These are phyloP conservation scores for Senna siamea DNA, from an alignment of 306 rosid genomes.

Conservation along the genomic window DNA sequence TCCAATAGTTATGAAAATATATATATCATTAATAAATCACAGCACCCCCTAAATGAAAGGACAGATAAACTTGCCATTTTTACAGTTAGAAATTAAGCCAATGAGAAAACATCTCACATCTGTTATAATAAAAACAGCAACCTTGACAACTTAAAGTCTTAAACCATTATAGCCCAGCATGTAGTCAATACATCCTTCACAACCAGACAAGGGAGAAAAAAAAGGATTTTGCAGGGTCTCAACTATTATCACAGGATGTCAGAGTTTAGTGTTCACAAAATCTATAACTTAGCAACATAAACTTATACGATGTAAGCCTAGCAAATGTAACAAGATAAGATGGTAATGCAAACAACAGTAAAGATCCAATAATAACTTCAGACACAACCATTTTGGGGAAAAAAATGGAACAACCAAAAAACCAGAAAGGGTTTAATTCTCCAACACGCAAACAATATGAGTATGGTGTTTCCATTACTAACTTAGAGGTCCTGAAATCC, in stretches of 20 bases:
- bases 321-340: neutral
- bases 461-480: constrained; percentile 4
- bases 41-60: neutral
- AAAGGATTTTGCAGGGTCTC: constrained; percentile 7
- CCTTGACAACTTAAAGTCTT: neutral
- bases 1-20: neutral
- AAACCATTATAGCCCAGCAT: neutral
- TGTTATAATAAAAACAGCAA: neutral
- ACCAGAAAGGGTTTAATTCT: constrained; percentile 11
- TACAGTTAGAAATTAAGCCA: neutral
- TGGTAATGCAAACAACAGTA: neutral
- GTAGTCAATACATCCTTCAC: neutral
- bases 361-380: constrained; percentile 8
- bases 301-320: neutral
- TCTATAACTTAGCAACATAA: constrained; percentile 12
- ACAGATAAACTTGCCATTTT: neutral
- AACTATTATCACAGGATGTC: constrained; percentile 33
- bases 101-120: neutral
- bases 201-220: neutral
- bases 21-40: neutral
- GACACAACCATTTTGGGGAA: neutral
- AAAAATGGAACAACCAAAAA: constrained; percentile 10
- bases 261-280: constrained; percentile 18
- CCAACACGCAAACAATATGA: constrained; percentile 8
- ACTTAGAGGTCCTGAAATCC: constrained; percentile 16